These are phyloP conservation scores for Coemansia sp. DNA, from an alignment of 192 early-diverging fungal genomes.

Conservation along the genomic window DNA sequence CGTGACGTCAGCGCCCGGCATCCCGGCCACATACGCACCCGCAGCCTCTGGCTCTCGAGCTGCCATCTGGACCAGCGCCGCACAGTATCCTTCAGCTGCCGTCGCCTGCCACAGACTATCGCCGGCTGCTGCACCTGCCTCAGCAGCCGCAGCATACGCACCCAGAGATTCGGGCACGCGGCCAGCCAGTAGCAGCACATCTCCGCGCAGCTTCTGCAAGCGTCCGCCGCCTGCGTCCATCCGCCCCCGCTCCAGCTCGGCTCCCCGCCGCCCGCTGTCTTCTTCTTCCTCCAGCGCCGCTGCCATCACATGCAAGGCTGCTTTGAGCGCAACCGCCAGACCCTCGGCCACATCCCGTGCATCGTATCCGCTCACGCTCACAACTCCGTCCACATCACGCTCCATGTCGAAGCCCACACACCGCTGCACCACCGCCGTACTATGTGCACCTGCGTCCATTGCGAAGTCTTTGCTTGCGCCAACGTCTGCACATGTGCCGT, in stretches of 20 bases:
- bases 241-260: slow-evolving; percentile 41
- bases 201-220: slow-evolving; percentile 53
- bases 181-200: slow-evolving; percentile 48
- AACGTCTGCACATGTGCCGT: slow-evolving; percentile 28
- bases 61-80: slow-evolving; percentile 45
- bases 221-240: slow-evolving; percentile 27
- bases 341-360: slow-evolving; percentile 29
- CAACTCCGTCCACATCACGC: slow-evolving; percentile 25
- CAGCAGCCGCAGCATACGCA: slow-evolving; percentile 35
- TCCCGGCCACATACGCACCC: slow-evolving; percentile 12
- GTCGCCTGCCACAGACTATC: slow-evolving; percentile 55
- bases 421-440: slow-evolving; percentile 40
- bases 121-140: slow-evolving; percentile 24
- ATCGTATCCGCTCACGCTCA: slow-evolving; percentile 23
- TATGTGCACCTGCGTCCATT: slow-evolving; percentile 17
- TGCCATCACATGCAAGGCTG: slow-evolving; percentile 44
- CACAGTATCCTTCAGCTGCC: slow-evolving; percentile 53
- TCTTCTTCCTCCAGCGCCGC: slow-evolving; percentile 42
- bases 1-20: not conserved
- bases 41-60: slow-evolving; percentile 21
- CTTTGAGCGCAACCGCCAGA: slow-evolving; percentile 41
- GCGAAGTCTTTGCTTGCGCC: slow-evolving; percentile 33
- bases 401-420: slow-evolving; percentile 38
- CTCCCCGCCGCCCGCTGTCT: slow-evolving; percentile 23
- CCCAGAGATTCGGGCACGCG: slow-evolving; percentile 43